phyloP scores from a whole-genome alignment of 768 basidiomycete species.

The Paxillus involutus region DNA sequence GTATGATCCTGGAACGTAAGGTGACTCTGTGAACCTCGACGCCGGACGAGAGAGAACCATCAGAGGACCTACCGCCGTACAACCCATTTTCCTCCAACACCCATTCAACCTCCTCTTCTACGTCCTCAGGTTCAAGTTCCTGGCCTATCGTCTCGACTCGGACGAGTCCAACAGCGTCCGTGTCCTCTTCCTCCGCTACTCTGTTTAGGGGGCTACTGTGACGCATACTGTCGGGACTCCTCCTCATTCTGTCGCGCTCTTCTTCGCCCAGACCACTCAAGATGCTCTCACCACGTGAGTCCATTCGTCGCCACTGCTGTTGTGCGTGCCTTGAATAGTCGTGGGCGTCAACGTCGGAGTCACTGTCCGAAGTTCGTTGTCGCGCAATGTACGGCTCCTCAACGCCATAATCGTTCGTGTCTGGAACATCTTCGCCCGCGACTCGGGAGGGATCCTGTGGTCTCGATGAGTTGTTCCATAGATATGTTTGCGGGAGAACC shows the following conservation, averaged over 20 bases:
- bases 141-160: constrained; percentile 14
- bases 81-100: constrained; percentile 49
- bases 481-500: constrained; percentile 22
- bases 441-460: constrained; percentile 19
- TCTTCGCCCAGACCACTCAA: constrained; percentile 28
- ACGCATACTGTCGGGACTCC: constrained; percentile 37
- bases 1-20: constrained; percentile 58
- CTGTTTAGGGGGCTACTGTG: constrained; percentile 29
- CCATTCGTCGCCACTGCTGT: constrained; percentile 31
- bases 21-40: neutral
- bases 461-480: constrained; percentile 13
- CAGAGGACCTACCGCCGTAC: constrained; percentile 42
- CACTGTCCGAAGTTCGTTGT: constrained; percentile 14
- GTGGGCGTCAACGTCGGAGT: constrained; percentile 23
- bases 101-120: constrained; percentile 46
- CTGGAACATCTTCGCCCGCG: constrained; percentile 6
- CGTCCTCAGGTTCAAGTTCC: constrained; percentile 30
- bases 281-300: constrained; percentile 33
- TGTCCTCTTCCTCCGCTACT: constrained; percentile 39
- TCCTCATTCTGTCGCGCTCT: constrained; percentile 21
- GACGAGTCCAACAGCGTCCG: constrained; percentile 6
- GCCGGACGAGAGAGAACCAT: neutral
- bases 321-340: constrained; percentile 15
- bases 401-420: constrained; percentile 10
- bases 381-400: constrained; percentile 7